phyloP scores from a whole-genome alignment of 345 rosid species.

The Brassica nigra region DNA sequence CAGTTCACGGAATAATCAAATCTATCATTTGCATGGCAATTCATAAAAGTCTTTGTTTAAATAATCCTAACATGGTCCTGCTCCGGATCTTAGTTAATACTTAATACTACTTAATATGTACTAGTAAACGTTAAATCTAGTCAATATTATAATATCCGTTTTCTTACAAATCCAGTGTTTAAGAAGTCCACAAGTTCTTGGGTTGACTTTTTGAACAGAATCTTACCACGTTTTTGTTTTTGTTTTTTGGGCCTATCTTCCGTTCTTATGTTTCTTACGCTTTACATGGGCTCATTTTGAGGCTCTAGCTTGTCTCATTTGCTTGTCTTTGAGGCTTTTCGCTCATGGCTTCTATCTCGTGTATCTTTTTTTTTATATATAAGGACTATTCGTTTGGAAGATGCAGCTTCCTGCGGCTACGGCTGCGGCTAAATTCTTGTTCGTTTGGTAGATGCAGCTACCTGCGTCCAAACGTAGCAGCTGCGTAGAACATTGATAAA shows the following conservation, averaged over 20 bases:
- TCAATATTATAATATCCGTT: neutral
- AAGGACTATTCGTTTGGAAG: too few relatives aligned
- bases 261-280: neutral
- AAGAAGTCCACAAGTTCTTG: neutral
- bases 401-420: too few relatives aligned
- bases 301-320: constrained; percentile 47
- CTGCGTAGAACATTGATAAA: too few relatives aligned
- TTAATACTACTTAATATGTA: neutral
- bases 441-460: too few relatives aligned
- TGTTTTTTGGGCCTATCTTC: neutral
- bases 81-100: neutral
- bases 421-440: too few relatives aligned
- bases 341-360: constrained; percentile 90
- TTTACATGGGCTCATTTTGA: neutral
- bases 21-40: constrained; percentile 1
- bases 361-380: constrained; percentile 60
- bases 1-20: constrained; percentile 1
- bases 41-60: neutral
- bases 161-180: neutral
- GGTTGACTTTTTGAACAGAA: neutral
- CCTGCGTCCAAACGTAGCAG: too few relatives aligned
- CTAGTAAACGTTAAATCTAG: neutral
- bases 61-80: constrained; percentile 3
- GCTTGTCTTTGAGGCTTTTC: constrained; percentile 67
- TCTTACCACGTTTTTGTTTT: neutral